phyloP scores from a whole-genome alignment of 2,329 filamentous ascomycete species.

The Aspergillus pseudoviridinutans region DNA sequence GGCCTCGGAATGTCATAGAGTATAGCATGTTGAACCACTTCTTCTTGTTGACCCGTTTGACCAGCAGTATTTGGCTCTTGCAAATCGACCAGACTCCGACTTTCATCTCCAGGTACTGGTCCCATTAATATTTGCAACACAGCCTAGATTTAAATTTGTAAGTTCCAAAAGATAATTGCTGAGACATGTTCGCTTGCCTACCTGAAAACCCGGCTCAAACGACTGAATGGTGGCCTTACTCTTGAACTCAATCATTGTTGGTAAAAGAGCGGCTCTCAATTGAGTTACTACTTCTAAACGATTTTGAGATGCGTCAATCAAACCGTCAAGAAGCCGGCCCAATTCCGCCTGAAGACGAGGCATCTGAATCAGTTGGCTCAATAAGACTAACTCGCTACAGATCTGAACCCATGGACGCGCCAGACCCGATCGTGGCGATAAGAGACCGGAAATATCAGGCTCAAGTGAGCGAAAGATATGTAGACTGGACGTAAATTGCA shows the following conservation, averaged over 20 bases:
- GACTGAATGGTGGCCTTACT: constrained; percentile 13
- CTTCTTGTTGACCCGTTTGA: constrained; percentile 11
- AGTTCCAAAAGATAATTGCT: not conserved
- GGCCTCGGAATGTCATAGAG: constrained; percentile 30
- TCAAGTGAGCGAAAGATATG: constrained; percentile 19
- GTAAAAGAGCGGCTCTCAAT: constrained; percentile 24
- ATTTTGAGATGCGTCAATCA: constrained; percentile 16
- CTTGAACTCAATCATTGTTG: constrained; percentile 21
- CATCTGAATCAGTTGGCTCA: constrained; percentile 19
- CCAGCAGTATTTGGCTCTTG: constrained; percentile 8
- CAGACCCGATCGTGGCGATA: constrained; percentile 18
- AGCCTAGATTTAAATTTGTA: constrained; percentile 20
- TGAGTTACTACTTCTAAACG: constrained; percentile 17
- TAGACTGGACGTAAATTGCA: constrained; percentile 25
- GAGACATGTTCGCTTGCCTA: constrained; percentile 12
- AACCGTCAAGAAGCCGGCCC: constrained; percentile 25
- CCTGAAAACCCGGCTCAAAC: constrained; percentile 31
- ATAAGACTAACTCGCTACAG: constrained; percentile 26
- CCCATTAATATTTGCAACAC: constrained; percentile 13
- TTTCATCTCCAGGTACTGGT: not conserved
- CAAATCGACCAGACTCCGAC: not conserved
- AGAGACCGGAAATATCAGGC: constrained; percentile 9
- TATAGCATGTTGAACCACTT: constrained; percentile 29
- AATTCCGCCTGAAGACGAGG: constrained; percentile 28
- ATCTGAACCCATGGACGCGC: constrained; percentile 29